Conservation (phyloP, 495 filamentous ascomycete species). For the Aspergillus homomorphus region DNA sequence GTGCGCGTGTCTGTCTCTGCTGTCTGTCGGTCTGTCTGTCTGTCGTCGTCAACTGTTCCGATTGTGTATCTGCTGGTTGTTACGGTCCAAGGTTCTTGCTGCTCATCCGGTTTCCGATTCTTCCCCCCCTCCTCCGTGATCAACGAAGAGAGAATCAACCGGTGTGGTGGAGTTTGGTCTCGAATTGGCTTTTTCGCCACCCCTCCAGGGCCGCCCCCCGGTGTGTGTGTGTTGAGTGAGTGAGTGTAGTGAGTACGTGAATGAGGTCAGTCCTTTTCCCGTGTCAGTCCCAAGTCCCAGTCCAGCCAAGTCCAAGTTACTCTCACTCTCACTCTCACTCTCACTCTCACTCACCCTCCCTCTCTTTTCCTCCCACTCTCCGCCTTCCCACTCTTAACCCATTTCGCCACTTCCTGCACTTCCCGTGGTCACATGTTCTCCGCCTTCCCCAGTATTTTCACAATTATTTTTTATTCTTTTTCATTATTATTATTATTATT, state of each 20-base stretch:
- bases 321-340: not conserved
- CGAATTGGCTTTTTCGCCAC: not conserved
- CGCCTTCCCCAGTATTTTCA: not conserved
- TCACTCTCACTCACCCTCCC: not conserved
- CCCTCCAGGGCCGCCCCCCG: not conserved
- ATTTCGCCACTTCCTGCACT: not conserved
- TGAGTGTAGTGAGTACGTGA: too few relatives aligned
- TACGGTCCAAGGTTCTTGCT: not conserved
- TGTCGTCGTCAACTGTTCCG: not conserved
- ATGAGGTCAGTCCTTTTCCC: too few relatives aligned
- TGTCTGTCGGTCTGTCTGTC: too few relatives aligned
- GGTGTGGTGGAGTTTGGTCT: not conserved
- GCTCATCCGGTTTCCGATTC: not conserved
- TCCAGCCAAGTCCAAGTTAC: not conserved
- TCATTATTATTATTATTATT: too few relatives aligned
- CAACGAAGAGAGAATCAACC: not conserved
- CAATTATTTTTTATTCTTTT: too few relatives aligned
- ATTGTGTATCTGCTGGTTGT: not conserved
- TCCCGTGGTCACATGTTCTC: slow-evolving; percentile 13
- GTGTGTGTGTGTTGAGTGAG: not conserved
- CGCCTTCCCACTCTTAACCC: too few relatives aligned
- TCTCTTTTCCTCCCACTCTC: not conserved
- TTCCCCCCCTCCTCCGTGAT: not conserved
- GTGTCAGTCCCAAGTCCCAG: too few relatives aligned
- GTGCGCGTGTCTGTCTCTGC: slow-evolving; percentile 1